Base-by-base conservation (phyloP, 148 eudicot species). In the Spergularia bocconei region DNA sequence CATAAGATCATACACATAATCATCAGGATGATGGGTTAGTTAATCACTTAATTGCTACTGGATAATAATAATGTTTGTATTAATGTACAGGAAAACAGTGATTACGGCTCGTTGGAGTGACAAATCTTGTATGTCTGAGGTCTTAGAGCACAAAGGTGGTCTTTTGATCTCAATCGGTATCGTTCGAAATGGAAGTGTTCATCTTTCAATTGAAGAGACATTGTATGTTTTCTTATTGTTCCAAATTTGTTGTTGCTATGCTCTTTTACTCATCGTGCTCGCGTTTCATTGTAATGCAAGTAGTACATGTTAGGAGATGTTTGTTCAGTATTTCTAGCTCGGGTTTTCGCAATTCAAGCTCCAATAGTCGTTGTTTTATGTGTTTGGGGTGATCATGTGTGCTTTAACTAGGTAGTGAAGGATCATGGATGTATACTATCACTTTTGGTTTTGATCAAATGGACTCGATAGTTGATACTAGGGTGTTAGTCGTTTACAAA, bases 131-230 rank as follows among this genome's bases (percentile, higher is more conserved):
- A 89, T 95, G 93, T 91, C 97, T 41, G 97, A 95, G 85, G 80
- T 95, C 71, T 44, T 92, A 71, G 85, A 81, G 77, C 85, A 77
- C 57, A 92, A 87, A 75, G 97, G 98, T 19, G 70, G 79, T 73
- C 73, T 89, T 87, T 87, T 88, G 87, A 82, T 78, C 52, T 85
- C 93, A 4, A 90, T 85, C 65, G 98, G 98, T 41, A 82, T 95
- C 58, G 79, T 81, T 78, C 91, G 96, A 14, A 74, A 65, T 61
- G 84, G 92, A 58, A 95, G 88, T 75, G 81, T 82, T 4, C 85
- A 85, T 82, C 85, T 86, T 82, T 81, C 82, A 38, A 85, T 89
- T 47, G 97, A 95, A 81, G 98, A 95, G 81, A 84, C 91, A 59
- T 61, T 95, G 97, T 95, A 82, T 55, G 97, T 88, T 52, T 70